These are phyloP conservation scores for Taphrina pruni DNA, from an alignment of 1,139 yeast species.

Conservation along the genomic window DNA sequence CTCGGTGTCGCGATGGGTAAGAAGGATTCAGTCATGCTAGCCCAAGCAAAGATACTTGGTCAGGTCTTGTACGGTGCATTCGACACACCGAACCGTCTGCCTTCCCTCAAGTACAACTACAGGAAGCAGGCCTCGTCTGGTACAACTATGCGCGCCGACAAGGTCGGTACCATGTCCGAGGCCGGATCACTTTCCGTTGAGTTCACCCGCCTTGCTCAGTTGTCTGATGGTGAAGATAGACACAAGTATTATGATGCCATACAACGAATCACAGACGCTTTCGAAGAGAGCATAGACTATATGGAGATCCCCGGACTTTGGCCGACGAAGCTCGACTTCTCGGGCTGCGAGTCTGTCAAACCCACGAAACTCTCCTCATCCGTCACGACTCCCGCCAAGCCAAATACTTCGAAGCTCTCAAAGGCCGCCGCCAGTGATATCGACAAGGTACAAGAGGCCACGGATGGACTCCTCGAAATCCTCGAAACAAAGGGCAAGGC, in stretches of 20 bases:
- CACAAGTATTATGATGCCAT: slow-evolving; percentile 71
- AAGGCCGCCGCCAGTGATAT: not conserved
- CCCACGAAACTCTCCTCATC: not conserved
- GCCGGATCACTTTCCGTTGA: slow-evolving; percentile 87
- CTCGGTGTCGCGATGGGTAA: slow-evolving; percentile 54
- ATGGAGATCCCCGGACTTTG: slow-evolving; percentile 54
- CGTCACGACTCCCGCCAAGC: not conserved
- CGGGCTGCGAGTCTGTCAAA: slow-evolving; percentile 55
- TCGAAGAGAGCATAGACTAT: slow-evolving; percentile 52
- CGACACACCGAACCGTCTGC: slow-evolving; percentile 48
- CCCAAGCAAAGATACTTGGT: slow-evolving; percentile 78
- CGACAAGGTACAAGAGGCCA: slow-evolving; percentile 14
- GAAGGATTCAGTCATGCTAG: slow-evolving; percentile 70
- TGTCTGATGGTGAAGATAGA: slow-evolving; percentile 74
- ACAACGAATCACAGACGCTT: slow-evolving; percentile 55
- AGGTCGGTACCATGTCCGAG: slow-evolving; percentile 85
- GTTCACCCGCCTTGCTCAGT: slow-evolving; percentile 76
- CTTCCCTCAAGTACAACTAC: slow-evolving; percentile 60
- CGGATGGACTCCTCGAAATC: slow-evolving; percentile 7
- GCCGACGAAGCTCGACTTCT: slow-evolving; percentile 57
- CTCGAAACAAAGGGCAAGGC: not conserved
- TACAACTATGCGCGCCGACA: slow-evolving; percentile 66
- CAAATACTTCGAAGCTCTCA: not conserved
- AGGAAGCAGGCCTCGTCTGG: slow-evolving; percentile 51
- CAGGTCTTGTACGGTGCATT: slow-evolving; percentile 53